Evolutionary conservation across 495 filamentous ascomycete genomes (phyloP).

Genomic region (Cudoniella acicularis): DNA sequence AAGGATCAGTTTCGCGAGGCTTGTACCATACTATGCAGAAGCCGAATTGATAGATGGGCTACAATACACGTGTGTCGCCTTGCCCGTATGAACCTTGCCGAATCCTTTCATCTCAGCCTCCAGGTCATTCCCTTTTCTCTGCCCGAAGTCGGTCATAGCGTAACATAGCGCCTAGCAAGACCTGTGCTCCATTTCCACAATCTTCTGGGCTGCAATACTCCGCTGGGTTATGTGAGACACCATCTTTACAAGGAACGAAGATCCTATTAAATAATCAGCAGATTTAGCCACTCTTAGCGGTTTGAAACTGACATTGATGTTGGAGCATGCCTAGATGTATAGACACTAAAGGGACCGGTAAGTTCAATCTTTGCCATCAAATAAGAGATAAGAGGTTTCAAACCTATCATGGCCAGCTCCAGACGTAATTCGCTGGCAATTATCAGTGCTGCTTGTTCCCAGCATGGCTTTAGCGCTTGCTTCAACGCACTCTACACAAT

Average conservation of each 20-base stretch:
- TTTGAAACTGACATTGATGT: constrained; percentile 43
- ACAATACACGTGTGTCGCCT: not conserved
- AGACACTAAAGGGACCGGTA: constrained; percentile 17
- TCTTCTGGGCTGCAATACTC: constrained; percentile 46
- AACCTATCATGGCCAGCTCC: constrained; percentile 43
- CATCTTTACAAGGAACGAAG: constrained; percentile 45
- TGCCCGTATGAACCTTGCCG: not conserved
- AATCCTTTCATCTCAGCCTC: not conserved
- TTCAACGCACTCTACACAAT: constrained; percentile 65
- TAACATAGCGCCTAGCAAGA: constrained; percentile 22
- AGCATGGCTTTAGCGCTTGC: constrained; percentile 54
- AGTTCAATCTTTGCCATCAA: not conserved
- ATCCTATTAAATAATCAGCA: constrained; percentile 28
- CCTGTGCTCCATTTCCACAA: constrained; percentile 27
- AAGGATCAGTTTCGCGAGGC: constrained; percentile 15
- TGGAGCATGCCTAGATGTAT: constrained; percentile 29
- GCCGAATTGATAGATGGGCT: constrained; percentile 22
- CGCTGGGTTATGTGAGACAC: constrained; percentile 44
- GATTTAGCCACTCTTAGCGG: no score
- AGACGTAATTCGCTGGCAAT: constrained; percentile 49
- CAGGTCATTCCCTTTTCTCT: constrained; percentile 7
- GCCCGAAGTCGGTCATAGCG: constrained; percentile 25
- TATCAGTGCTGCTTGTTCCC: constrained; percentile 32
- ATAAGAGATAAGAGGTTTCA: not conserved
- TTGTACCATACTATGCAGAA: constrained; percentile 25